Evolutionary conservation across 2,329 filamentous ascomycete genomes (phyloP), one percentile per base, ranked within the genome.

Genomic region (Cyanodermella asteris): DNA sequence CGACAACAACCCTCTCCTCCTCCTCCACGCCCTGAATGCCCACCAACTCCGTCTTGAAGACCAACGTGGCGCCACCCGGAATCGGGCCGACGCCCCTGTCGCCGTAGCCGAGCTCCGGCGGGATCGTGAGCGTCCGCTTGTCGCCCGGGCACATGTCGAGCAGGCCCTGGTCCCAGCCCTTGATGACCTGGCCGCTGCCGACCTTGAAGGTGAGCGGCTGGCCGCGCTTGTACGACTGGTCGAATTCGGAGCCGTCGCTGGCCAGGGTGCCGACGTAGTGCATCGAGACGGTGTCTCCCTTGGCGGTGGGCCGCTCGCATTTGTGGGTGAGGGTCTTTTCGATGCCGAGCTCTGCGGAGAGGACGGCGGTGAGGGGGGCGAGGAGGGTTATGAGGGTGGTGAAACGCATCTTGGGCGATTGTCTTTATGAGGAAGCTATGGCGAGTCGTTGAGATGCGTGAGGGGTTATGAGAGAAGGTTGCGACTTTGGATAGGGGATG

Each of bases 121-220:
- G 80, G 28, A 97, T 87, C 12, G 73, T 93, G 47, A 97, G 54
- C 28, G 67, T 84, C 38, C 74, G 66, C 60, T 82, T 84, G 60
- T 94, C 84, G 33, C 87, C 84, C 38, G 90, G 74, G 52, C 87
- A 94, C 82, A 94, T 93, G 43, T 77, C 77, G 27, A 87, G 40
- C 19, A 94, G 62, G 24, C 84, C 84, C 45, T 90, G 52, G 40
- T 94, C 84, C 84, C 82, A 78, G 71, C 84, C 84, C 55, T 76
- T 72, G 46, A 97, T 97, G 25, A 94, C 87, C 46, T 74, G 64
- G 22, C 80, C 77, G 13, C 54, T 53, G 18, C 87, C 87, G 16
- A 97, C 56, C 33, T 57, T 68, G 54, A 97, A 94, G 32, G 46
- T 55, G 42, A 97, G 67, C 5, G 87, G 84, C 30, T 52, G 45